phyloP scores from a whole-genome alignment of 805 yeast genomes.

The Myxozyma neglecta region DNA sequence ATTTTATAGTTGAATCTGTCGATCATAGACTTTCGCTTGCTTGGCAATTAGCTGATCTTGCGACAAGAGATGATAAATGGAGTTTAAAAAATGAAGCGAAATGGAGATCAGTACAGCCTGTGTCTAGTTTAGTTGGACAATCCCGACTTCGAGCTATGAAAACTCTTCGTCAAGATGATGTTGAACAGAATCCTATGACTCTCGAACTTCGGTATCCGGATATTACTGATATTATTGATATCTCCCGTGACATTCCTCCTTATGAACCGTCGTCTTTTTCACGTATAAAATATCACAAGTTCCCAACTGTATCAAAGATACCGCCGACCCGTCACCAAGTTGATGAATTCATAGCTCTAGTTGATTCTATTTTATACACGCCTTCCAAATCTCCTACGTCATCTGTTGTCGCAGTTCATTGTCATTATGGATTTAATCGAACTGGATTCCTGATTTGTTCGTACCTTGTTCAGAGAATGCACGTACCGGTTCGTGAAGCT shows the following conservation, averaged over 20 bases:
- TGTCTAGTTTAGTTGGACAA: conserved; percentile 43
- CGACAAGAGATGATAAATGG: conserved; percentile 67
- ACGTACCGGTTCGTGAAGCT: conserved; percentile 63
- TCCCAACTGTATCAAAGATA: conserved; percentile 75
- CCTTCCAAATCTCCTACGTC: conserved; percentile 7
- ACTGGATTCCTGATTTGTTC: conserved; percentile 74
- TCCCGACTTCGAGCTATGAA: conserved; percentile 70
- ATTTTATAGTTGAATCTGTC: conserved; percentile 52
- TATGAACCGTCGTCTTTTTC: conserved; percentile 61
- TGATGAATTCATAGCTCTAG: conserved; percentile 53
- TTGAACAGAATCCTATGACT: conserved; percentile 55
- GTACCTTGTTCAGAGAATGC: conserved; percentile 60
- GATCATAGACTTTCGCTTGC: conserved; percentile 62
- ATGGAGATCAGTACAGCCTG: conserved; percentile 59
- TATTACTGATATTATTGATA: conserved; percentile 63
- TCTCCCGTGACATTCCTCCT: conserved; percentile 64
- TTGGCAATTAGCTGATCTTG: conserved; percentile 62
- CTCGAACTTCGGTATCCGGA: conserved; percentile 55
- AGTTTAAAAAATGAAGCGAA: conserved; percentile 72
- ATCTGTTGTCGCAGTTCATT: conserved; percentile 61
- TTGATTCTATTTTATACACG: conserved; percentile 46
- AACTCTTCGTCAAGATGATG: conserved; percentile 66
- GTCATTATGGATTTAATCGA: conserved; percentile 80
- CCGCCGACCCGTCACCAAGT: conserved; percentile 67
- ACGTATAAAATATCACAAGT: conserved; percentile 61